Conservation (phyloP, 2,329 filamentous ascomycete species). For the Neofusicoccum cordaticola region DNA sequence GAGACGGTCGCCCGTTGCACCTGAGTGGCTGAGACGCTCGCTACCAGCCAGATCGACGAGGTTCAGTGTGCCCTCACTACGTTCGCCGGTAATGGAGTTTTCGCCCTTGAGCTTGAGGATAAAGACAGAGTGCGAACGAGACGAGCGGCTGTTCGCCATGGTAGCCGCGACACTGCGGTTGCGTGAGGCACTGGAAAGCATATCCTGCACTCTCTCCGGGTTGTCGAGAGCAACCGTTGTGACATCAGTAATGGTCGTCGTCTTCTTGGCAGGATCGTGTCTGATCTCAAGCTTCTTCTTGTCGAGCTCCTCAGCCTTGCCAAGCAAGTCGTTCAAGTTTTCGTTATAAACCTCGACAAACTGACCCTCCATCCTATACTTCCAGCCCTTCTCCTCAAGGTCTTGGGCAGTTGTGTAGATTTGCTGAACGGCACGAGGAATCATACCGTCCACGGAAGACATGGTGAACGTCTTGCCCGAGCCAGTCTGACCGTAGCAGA, state of each 20-base stretch:
- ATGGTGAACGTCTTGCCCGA: constrained; percentile 97
- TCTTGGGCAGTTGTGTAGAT: constrained; percentile 86
- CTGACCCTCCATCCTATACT: constrained; percentile 87
- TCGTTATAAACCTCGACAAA: constrained; percentile 99
- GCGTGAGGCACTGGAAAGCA: constrained; percentile 74
- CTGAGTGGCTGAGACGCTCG: constrained; percentile 83
- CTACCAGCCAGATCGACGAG: constrained; percentile 93
- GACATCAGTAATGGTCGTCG: constrained; percentile 78
- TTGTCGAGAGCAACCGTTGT: constrained; percentile 75
- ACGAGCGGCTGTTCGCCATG: constrained; percentile 94
- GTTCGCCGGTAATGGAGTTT: constrained; percentile 75
- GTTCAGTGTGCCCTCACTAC: constrained; percentile 89
- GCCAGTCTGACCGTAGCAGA: constrained; percentile 96
- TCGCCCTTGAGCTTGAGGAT: constrained; percentile 69
- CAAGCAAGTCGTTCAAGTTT: constrained; percentile 86
- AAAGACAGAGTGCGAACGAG: constrained; percentile 93
- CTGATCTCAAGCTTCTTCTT: constrained; percentile 86
- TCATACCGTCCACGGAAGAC: constrained; percentile 91
- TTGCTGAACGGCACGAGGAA: constrained; percentile 86
- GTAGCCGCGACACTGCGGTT: constrained; percentile 93
- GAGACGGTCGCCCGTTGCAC: constrained; percentile 80
- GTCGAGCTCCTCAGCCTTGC: constrained; percentile 65
- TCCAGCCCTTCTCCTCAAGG: constrained; percentile 88
- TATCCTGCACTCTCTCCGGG: constrained; percentile 72
- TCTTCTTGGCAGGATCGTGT: constrained; percentile 78